Conservation (phyloP, 2,329 filamentous ascomycete species). For the Talaromyces marneffei region DNA sequence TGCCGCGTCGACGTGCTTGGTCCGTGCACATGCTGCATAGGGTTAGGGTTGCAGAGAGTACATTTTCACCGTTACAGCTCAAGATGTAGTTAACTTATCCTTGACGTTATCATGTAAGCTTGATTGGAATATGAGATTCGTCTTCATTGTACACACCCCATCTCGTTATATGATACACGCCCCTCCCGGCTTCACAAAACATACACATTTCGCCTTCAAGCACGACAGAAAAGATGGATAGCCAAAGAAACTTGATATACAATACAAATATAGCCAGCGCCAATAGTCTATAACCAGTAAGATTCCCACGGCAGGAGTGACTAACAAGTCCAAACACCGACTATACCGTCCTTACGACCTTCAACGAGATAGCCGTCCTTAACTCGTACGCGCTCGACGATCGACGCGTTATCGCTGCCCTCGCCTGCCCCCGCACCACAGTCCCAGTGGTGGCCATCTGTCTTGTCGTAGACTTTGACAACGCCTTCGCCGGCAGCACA, state of each 20-base stretch:
- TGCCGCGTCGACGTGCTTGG: constrained; percentile 6
- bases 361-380: constrained; percentile 93
- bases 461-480: constrained; percentile 97
- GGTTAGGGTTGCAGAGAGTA: background rate
- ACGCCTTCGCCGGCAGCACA: constrained; percentile 86
- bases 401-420: constrained; percentile 59
- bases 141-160: background rate
- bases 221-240: background rate
- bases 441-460: constrained; percentile 92
- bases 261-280: background rate
- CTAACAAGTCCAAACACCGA: constrained; percentile 84
- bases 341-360: constrained; percentile 76
- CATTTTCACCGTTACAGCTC: background rate
- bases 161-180: background rate
- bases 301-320: background rate
- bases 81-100: background rate
- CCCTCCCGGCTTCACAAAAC: background rate
- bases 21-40: constrained; percentile 5
- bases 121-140: background rate
- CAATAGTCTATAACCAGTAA: background rate
- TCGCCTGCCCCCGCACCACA: constrained; percentile 73
- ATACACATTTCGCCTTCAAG: background rate
- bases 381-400: constrained; percentile 80
- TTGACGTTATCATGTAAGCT: background rate
- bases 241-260: background rate